These are phyloP conservation scores for Aspergillus puulaauensis DNA, from an alignment of 2,329 filamentous ascomycete species.

Conservation along the genomic window DNA sequence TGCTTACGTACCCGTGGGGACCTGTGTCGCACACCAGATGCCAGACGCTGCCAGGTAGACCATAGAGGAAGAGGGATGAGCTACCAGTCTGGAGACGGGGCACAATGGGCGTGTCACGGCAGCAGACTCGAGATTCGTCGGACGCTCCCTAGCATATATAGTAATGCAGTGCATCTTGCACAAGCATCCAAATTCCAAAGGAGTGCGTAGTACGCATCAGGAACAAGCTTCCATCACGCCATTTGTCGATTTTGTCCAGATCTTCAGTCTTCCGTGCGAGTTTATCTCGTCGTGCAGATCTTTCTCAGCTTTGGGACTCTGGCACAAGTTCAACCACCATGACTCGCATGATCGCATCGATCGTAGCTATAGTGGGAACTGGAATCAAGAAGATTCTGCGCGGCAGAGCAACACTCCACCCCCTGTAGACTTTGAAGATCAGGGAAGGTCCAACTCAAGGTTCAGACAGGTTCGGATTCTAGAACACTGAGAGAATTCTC, in stretches of 20 bases:
- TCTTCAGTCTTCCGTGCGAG: not conserved
- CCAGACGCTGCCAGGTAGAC: not conserved
- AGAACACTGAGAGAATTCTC: not conserved
- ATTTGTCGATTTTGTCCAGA: not conserved
- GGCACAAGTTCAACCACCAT: not conserved
- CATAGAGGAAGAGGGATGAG: too few relatives aligned
- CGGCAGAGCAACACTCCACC: too few relatives aligned
- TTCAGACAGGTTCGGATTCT: not conserved
- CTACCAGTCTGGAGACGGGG: too few relatives aligned
- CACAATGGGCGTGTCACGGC: not conserved
- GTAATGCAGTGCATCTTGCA: too few relatives aligned
- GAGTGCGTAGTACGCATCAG: too few relatives aligned
- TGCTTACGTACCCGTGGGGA: conserved; percentile 5
- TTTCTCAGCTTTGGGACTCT: not conserved
- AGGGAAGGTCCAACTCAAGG: not conserved
- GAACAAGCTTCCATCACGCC: too few relatives aligned
- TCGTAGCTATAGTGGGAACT: not conserved
- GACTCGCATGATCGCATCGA: not conserved
- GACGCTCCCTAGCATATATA: not conserved
- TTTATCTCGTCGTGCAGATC: conserved; percentile 2
- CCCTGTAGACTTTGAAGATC: not conserved
- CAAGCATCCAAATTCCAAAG: not conserved
- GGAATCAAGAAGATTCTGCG: too few relatives aligned
- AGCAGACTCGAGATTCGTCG: not conserved
- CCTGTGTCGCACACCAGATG: not conserved